phyloP scores from a whole-genome alignment of 1,284 basidiomycete species.

The Amylostereum chailletii region DNA sequence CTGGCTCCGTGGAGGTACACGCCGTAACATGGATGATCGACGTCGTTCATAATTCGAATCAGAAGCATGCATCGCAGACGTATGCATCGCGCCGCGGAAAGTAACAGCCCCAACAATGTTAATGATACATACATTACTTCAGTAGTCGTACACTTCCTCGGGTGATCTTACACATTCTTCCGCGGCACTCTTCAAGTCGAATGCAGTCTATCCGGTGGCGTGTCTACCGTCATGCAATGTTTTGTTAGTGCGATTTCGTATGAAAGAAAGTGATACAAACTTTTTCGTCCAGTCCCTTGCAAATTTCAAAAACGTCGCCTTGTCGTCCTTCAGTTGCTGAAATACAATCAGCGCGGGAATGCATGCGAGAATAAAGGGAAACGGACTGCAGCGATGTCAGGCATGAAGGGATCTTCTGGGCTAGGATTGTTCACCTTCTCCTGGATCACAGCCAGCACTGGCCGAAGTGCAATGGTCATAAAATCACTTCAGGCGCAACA shows the following conservation, averaged over 20 bases:
- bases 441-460: slow-evolving; percentile 73
- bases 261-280: slow-evolving; percentile 27
- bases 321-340: slow-evolving; percentile 68
- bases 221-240: too few relatives aligned
- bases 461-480: slow-evolving; percentile 1
- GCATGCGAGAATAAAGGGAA: slow-evolving; percentile 8
- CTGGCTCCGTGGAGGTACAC: too few relatives aligned
- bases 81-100: too few relatives aligned
- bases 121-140: too few relatives aligned
- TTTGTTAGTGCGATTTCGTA: not conserved
- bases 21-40: too few relatives aligned
- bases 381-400: slow-evolving; percentile 70
- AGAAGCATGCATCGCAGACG: too few relatives aligned
- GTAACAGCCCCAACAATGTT: too few relatives aligned
- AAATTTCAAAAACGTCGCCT: slow-evolving; percentile 55
- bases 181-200: too few relatives aligned
- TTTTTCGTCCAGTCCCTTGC: slow-evolving; percentile 81
- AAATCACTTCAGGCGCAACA: not conserved
- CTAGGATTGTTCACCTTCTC: slow-evolving; percentile 86
- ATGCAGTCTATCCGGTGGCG: too few relatives aligned
- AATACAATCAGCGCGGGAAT: slow-evolving; percentile 1
- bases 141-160: too few relatives aligned
- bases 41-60: too few relatives aligned
- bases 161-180: too few relatives aligned
- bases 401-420: slow-evolving; percentile 84